Percentiles rank a stretch among this genome's conserved stretches.
phyloP scores from a whole-genome alignment of 306 rosid species.

The Acacia acuminata region DNA sequence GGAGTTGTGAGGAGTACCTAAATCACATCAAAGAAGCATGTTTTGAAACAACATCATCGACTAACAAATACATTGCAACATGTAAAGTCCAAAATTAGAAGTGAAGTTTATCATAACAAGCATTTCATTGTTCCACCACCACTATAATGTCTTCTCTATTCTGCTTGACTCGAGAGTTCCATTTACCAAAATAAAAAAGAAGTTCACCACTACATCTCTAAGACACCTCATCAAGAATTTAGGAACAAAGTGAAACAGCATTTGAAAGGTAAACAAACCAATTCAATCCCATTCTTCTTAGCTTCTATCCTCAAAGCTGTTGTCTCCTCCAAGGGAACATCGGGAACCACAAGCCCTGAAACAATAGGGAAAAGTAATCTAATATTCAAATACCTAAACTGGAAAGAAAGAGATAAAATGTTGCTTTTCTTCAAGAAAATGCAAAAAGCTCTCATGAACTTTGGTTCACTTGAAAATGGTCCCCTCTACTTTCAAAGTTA shows the following conservation, averaged over 20 bases:
- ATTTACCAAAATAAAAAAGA: not conserved
- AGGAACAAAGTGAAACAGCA: conserved; percentile 14
- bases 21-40: conserved; percentile 31
- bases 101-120: conserved; percentile 8
- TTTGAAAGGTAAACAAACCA: conserved; percentile 55
- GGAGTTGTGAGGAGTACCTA: conserved; percentile 94
- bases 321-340: conserved; percentile 91
- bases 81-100: conserved; percentile 1
- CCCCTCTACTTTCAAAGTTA: not conserved
- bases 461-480: not conserved
- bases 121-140: conserved; percentile 21
- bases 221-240: conserved; percentile 17
- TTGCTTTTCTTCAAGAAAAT: not conserved
- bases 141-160: conserved; percentile 8
- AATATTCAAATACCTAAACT: conserved; percentile 10
- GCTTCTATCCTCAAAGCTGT: conserved; percentile 72
- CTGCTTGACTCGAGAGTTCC: conserved; percentile 13
- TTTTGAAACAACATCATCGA: not conserved
- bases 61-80: not conserved
- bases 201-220: conserved; percentile 3
- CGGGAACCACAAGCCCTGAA: conserved; percentile 94
- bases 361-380: conserved; percentile 8
- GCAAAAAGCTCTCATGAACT: not conserved
- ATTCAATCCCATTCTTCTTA: conserved; percentile 66
- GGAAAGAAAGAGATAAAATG: not conserved